These are phyloP conservation scores for Ceratobasidium sp. DNA, from an alignment of 1,284 basidiomycete genomes.

Conservation along the genomic window DNA sequence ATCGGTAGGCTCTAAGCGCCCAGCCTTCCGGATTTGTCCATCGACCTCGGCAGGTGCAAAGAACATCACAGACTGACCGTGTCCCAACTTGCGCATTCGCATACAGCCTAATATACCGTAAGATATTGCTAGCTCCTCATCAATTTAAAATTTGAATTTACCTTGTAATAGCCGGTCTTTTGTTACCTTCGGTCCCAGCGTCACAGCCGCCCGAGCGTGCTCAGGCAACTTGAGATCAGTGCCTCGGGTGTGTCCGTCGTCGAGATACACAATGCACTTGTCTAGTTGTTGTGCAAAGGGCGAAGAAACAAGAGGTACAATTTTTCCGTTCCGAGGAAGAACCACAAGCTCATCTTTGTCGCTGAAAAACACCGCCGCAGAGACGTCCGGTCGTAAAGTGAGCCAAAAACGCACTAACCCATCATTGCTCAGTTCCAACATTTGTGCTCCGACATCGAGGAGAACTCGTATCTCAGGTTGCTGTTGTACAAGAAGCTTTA, in stretches of 20 bases:
- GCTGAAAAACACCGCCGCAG: conserved; percentile 63
- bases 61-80: conserved; percentile 63
- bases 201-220: conserved; percentile 61
- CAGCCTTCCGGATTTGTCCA: conserved; percentile 54
- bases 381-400: conserved; percentile 48
- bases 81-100: conserved; percentile 64
- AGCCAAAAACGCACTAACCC: conserved; percentile 60
- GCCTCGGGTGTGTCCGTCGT: conserved; percentile 68
- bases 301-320: conserved; percentile 59
- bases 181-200: conserved; percentile 64
- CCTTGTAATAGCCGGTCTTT: conserved; percentile 68
- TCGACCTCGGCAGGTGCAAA: conserved; percentile 63
- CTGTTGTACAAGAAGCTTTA: conserved; percentile 54
- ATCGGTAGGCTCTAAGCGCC: neutral
- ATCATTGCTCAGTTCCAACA: conserved; percentile 62
- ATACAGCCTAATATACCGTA: conserved; percentile 57
- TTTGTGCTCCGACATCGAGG: conserved; percentile 67
- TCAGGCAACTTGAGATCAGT: conserved; percentile 65
- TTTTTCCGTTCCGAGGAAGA: conserved; percentile 56
- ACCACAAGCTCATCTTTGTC: conserved; percentile 60
- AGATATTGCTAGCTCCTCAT: too few relatives aligned
- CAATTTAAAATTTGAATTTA: conserved; percentile 49
- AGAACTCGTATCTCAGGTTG: conserved; percentile 58
- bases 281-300: conserved; percentile 58
- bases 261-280: conserved; percentile 64